Evolutionary conservation across 1,284 basidiomycete genomes (phyloP).

Genomic region (Laetiporus sulphureus): DNA sequence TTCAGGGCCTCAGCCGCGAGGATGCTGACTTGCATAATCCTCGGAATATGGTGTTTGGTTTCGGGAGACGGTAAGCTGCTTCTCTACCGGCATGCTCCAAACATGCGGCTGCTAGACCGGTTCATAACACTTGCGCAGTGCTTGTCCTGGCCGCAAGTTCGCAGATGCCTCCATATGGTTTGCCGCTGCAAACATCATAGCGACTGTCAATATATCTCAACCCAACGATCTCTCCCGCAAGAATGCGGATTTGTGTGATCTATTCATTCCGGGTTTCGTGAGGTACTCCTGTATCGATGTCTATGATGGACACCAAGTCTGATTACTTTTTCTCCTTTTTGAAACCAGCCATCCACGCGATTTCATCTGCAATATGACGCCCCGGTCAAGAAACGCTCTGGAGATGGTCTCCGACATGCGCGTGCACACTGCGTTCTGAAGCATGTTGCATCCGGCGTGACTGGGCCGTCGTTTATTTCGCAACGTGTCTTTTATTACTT

Average conservation of each 20-base stretch:
- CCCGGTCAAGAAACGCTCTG: neutral
- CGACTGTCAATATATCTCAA: constrained; percentile 11
- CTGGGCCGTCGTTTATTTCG: too few relatives aligned
- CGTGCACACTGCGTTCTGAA: neutral
- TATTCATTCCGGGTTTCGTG: constrained; percentile 7
- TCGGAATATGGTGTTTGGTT: constrained; percentile 25
- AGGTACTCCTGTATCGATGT: constrained; percentile 1
- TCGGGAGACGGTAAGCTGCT: constrained; percentile 30
- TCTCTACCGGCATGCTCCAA: too few relatives aligned
- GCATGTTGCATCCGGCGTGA: neutral
- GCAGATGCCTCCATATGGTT: constrained; percentile 21
- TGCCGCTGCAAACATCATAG: constrained; percentile 14
- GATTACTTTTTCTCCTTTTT: neutral
- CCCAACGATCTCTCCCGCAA: constrained; percentile 7
- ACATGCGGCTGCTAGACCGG: neutral
- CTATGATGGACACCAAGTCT: neutral
- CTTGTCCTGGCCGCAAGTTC: constrained; percentile 23
- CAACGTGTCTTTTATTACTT: too few relatives aligned
- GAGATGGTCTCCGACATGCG: neutral
- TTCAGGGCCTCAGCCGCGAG: constrained; percentile 18
- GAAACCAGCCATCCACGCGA: constrained; percentile 3
- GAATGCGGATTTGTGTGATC: constrained; percentile 1
- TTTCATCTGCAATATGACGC: constrained; percentile 2
- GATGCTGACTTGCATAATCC: constrained; percentile 19
- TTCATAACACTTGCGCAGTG: constrained; percentile 5